Conservation (phyloP, 2,329 filamentous ascomycete species). For the Teratosphaeria nubilosa region DNA sequence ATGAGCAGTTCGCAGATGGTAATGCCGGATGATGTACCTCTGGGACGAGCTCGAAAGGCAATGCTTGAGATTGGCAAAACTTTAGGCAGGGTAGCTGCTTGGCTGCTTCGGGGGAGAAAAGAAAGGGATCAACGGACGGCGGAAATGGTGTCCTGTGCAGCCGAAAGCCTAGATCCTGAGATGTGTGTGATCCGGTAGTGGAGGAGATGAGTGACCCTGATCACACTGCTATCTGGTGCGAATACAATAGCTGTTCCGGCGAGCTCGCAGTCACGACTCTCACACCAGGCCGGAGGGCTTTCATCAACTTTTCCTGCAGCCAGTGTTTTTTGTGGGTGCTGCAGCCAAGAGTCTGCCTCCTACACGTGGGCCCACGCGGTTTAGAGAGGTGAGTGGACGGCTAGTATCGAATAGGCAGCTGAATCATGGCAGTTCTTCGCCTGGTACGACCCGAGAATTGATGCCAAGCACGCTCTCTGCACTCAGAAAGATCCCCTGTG, state of each 20-base stretch:
- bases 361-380: background rate
- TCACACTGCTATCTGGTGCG: too few species aligned
- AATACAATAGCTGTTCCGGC: background rate
- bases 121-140: background rate
- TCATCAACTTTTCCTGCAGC: background rate
- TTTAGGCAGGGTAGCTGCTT: background rate
- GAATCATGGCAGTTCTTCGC: background rate
- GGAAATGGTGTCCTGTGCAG: background rate
- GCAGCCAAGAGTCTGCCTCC: background rate
- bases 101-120: background rate
- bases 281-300: background rate
- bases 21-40: background rate
- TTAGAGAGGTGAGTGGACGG: background rate
- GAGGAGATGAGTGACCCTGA: too few species aligned
- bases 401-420: background rate
- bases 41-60: background rate
- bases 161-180: background rate
- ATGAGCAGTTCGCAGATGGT: background rate
- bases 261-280: background rate
- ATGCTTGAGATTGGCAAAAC: background rate
- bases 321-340: background rate
- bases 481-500: background rate
- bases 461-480: background rate
- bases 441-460: background rate
- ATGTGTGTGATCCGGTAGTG: background rate